A percentile compares a stretch with the other conserved stretches of the same genome.
Conservation (phyloP, 805 yeast species). For the Saccharomycopsis sp. region DNA sequence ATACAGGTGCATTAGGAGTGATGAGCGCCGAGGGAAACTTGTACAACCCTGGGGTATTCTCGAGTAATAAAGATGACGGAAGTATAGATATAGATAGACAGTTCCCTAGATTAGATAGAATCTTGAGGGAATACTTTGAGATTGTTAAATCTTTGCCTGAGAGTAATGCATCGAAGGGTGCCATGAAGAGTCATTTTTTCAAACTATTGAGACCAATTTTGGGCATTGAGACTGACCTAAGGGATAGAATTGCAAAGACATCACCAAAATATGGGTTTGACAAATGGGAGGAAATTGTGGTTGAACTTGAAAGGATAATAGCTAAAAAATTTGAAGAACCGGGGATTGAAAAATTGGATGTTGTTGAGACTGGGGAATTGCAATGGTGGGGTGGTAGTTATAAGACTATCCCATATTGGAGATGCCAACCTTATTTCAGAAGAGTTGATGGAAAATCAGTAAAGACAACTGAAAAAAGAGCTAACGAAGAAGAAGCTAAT, state of each 20-base stretch:
- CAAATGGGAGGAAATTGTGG: slow-evolving; percentile 50
- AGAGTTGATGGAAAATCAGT: slow-evolving; percentile 63
- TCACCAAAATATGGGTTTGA: slow-evolving; percentile 35
- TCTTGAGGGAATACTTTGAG: slow-evolving; percentile 83
- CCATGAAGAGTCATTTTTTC: slow-evolving; percentile 91
- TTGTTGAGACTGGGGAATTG: slow-evolving; percentile 46
- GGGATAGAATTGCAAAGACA: slow-evolving; percentile 56
- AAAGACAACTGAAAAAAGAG: slow-evolving; percentile 2
- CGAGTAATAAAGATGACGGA: slow-evolving; percentile 30
- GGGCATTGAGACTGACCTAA: slow-evolving; percentile 65
- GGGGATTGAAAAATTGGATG: slow-evolving; percentile 51
- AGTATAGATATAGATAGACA: too few relatives aligned
- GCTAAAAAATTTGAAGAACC: slow-evolving; percentile 42
- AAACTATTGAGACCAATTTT: slow-evolving; percentile 79
- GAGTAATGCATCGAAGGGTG: slow-evolving; percentile 60
- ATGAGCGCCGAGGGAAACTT: slow-evolving; percentile 97
- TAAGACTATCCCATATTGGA: slow-evolving; percentile 84
- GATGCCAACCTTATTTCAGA: slow-evolving; percentile 93
- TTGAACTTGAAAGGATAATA: slow-evolving; percentile 62
- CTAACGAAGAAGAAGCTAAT: slow-evolving; percentile 5
- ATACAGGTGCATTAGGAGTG: slow-evolving; percentile 75
- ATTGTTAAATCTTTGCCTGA: slow-evolving; percentile 51
- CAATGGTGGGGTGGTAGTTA: slow-evolving; percentile 34
- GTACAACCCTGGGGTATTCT: slow-evolving; percentile 88
- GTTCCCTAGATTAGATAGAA: slow-evolving; percentile 78